Base-by-base conservation (phyloP, 352 stramenopile species). In the Discostella stelligera region DNA sequence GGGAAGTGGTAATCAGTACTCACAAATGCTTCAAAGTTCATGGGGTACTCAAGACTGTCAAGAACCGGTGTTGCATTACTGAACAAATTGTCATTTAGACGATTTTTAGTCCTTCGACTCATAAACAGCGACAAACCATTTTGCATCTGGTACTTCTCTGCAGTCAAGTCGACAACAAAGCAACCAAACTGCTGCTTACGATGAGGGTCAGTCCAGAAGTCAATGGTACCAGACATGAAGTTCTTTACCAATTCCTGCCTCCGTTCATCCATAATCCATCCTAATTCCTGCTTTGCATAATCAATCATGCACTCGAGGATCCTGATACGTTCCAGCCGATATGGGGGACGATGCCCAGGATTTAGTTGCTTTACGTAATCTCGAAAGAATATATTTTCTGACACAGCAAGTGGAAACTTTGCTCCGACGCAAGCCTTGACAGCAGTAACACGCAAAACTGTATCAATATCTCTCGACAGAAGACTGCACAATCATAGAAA, bases 151-250 rank as follows among this genome's bases (percentile, higher is more conserved):
- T 71, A 70, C 30, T 62, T 53, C 20, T 50, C 13, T 18, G 63
- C 63, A 53, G 52, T 59, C 49, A 61, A 37, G 44, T 71, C 50
- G 39, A 56, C 49, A 52, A 71, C 63, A 52, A 71, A 46, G n/a
- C 21, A 50, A 9, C 63, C 63, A 71, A 62, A 71, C 32, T 39
- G 32, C 32, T 71, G 44, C 27, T 39, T 62, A 18, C 27, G 50
- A 53, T 71, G 63, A 46, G 49, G 13, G 52, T 71, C 63, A 20
- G 63, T 62, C 63, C 63, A 71, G 44, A 71, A 71, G 50, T 71
- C 63, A 32, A 44, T 71, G 18, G 21, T 62, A 20, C 37, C 63
- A 30, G 49, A 71, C 27, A 71, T 18, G 39, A 62, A 62, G 21
- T 27, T 27, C 27, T 21, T n/a, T 48, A 30, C 32, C n/a, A 71